Evolutionary conservation across 345 rosid genomes (phyloP).

Genomic region (Dipteronia dyeriana): DNA sequence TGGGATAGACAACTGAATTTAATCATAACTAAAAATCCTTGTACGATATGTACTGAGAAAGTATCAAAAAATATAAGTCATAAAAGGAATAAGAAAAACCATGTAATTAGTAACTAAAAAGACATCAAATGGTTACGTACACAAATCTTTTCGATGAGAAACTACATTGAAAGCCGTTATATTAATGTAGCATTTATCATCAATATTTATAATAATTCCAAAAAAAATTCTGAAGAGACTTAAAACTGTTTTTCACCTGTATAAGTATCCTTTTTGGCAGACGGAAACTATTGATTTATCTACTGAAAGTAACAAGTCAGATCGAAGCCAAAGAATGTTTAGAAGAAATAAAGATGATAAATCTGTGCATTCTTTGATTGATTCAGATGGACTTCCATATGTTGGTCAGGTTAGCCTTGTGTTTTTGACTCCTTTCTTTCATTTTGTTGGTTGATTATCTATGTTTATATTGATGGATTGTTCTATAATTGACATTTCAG

Average conservation of each 20-base stretch:
- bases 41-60: too few relatives aligned
- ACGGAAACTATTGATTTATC: constrained; percentile 85
- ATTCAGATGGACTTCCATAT: constrained; percentile 91
- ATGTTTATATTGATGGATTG: constrained; percentile 3
- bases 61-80: too few relatives aligned
- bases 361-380: constrained; percentile 55
- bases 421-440: background rate
- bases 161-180: too few relatives aligned
- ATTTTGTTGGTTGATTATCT: constrained; percentile 3
- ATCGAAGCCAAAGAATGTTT: constrained; percentile 46
- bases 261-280: constrained; percentile 38
- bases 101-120: background rate
- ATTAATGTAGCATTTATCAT: background rate
- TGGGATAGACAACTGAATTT: too few relatives aligned
- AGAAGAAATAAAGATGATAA: constrained; percentile 55
- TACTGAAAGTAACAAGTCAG: constrained; percentile 53
- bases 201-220: background rate
- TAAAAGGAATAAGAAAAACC: too few relatives aligned
- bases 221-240: background rate
- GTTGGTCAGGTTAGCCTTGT: constrained; percentile 76
- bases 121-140: background rate
- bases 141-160: too few relatives aligned
- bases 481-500: constrained; percentile 42
- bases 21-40: too few relatives aligned
- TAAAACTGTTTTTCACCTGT: constrained; percentile 3